Base-by-base conservation (phyloP, 225 moss, liverwort and hornwort genomes). In the Marchantia paleacea region DNA sequence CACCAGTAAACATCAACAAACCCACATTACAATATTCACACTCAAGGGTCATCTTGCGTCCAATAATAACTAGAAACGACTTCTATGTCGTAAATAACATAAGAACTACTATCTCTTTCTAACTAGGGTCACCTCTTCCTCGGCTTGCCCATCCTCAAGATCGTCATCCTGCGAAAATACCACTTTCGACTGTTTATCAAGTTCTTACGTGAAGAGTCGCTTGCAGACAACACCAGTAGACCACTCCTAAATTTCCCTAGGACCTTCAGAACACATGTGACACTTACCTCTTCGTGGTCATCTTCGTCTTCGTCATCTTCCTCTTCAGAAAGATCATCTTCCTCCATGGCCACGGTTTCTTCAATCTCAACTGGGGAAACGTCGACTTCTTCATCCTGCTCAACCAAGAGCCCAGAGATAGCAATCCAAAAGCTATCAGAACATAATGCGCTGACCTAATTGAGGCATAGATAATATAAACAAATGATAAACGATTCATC, bases 301-400 rank as follows among this genome's bases (percentile, higher is more conserved):
- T 91, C 91, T 12, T 92, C 94, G 69, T 97, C 97, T 49, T 97
- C 94, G 24, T 97, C 97, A 22, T 95, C 96, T 81, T 94, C 96
- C 31, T 99, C 94, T 82, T 95, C 94, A 7, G 95, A 99, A 1
- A 94, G 75, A 70, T 99, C 95, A 83, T 95, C 95, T 68, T 99
- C 97, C 57, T 95, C 97, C 93, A 95, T 92, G 1, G 95, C 92
- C 50, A 94, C 90, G 51, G 95, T 89, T 81, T 99, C 99, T 84
- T 94, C 99, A 68, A 94, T 84, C 72, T 99, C 99, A n/a, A 94
- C 87, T 0, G 90, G 92, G 55, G 90, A 91, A 52, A 87, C 89
- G 75, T 99, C 95, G 48, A 91, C 70, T 60, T 92, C 91, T 52
- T 99, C 99, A 83, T 99, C 99, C 99, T 99, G 86, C 68, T 76